Conservation (phyloP, 2,329 filamentous ascomycete genomes). For the Venturia asperata region DNA sequence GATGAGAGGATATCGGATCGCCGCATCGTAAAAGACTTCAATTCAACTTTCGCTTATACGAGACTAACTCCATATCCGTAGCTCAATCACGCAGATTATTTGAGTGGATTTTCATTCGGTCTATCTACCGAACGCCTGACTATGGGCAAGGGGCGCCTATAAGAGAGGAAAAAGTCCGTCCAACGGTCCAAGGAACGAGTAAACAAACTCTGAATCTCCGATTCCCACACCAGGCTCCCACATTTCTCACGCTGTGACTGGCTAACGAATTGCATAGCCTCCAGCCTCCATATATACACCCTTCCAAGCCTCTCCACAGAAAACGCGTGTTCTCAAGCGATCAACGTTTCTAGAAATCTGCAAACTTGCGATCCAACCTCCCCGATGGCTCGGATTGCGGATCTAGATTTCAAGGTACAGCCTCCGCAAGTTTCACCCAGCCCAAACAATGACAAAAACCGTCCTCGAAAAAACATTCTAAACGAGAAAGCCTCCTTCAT, state of each 20-base stretch:
- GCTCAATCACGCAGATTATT: neutral
- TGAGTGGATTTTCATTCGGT: neutral
- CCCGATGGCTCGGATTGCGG: neutral
- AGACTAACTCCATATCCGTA: neutral
- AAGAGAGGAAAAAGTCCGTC: neutral
- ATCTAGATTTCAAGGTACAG: neutral
- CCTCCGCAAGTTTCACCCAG: neutral
- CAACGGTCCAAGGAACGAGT: neutral
- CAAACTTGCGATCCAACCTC: neutral
- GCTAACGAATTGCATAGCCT: neutral
- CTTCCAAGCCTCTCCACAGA: neutral
- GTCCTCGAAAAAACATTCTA: neutral
- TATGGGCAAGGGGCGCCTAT: neutral
- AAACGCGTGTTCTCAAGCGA: neutral
- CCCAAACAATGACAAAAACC: neutral
- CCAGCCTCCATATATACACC: neutral
- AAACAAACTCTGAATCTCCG: neutral
- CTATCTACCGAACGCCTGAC: neutral
- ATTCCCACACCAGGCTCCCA: conserved; percentile 1
- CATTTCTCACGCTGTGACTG: neutral
- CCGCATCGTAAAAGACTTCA: neutral
- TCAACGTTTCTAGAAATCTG: neutral
- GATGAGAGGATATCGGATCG: conserved; percentile 2
- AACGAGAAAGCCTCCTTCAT: neutral
- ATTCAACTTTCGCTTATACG: neutral